Percentiles rank a stretch among this genome's conserved stretches.
Evolutionary conservation across 371 early-diverging fungal genomes (phyloP).

Genomic region (Umbelopsis sp.): DNA sequence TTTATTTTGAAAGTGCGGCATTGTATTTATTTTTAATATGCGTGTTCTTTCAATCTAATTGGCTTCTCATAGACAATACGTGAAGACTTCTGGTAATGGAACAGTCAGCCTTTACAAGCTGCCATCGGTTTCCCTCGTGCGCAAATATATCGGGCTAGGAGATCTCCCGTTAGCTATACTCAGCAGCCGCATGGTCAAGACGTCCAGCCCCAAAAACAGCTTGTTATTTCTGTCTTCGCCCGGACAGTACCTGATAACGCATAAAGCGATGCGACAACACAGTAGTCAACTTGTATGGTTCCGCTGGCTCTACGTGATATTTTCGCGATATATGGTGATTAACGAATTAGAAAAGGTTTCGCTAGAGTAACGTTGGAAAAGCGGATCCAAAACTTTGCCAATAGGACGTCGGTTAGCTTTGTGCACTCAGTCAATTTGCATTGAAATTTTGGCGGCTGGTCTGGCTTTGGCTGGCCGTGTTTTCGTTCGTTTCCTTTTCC

Average conservation of each 20-base stretch:
- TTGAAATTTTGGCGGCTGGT: slow-evolving; percentile 20
- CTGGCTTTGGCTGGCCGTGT: slow-evolving; percentile 14
- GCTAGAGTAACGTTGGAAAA: neutral
- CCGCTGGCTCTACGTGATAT: slow-evolving; percentile 88
- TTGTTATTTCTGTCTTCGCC: slow-evolving; percentile 62
- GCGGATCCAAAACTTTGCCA: slow-evolving; percentile 22
- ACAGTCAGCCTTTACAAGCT: slow-evolving; percentile 58
- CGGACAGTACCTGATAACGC: slow-evolving; percentile 45
- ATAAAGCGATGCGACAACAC: slow-evolving; percentile 88
- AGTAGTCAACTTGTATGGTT: slow-evolving; percentile 95
- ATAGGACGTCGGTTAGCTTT: slow-evolving; percentile 18
- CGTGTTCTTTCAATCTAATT: slow-evolving; percentile 16
- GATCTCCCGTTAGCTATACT: slow-evolving; percentile 51
- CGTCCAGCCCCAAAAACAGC: slow-evolving; percentile 10
- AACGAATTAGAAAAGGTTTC: slow-evolving; percentile 58
- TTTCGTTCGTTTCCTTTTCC: slow-evolving; percentile 23
- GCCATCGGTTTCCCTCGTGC: slow-evolving; percentile 62
- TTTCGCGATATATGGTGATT: slow-evolving; percentile 94
- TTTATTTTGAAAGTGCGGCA: too few relatives aligned
- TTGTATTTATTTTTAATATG: too few relatives aligned
- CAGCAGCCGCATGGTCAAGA: slow-evolving; percentile 25
- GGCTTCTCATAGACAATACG: slow-evolving; percentile 7
- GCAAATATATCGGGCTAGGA: slow-evolving; percentile 79
- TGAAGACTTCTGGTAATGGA: slow-evolving; percentile 8
- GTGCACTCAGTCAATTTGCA: slow-evolving; percentile 10